phyloP scores from a whole-genome alignment of 1,284 basidiomycete genomes.

The Sporisorium scitamineum region DNA sequence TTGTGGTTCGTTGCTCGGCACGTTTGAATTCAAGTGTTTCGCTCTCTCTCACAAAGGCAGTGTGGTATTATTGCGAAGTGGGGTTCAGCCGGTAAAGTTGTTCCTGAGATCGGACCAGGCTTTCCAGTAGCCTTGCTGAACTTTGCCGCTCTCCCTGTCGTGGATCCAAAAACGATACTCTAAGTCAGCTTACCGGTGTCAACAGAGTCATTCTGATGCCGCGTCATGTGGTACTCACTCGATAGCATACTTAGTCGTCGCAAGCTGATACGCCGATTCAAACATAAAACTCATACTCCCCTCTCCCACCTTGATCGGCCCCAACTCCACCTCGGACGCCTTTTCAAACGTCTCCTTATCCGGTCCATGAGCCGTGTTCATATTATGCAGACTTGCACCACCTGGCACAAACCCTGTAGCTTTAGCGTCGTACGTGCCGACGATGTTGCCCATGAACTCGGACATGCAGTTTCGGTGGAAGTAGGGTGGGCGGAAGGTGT shows the following conservation, averaged over 20 bases:
- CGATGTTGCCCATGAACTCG: slow-evolving; percentile 55
- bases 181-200: background rate
- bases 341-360: slow-evolving; percentile 54
- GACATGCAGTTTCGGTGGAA: slow-evolving; percentile 54
- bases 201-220: too few species aligned
- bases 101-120: slow-evolving; percentile 40
- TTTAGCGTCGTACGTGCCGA: slow-evolving; percentile 55
- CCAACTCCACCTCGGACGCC: slow-evolving; percentile 38
- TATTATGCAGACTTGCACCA: slow-evolving; percentile 61
- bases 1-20: background rate
- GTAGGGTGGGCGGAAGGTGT: slow-evolving; percentile 52
- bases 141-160: slow-evolving; percentile 50
- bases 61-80: background rate
- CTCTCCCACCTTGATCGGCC: slow-evolving; percentile 50
- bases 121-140: slow-evolving; percentile 59
- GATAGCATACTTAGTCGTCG: slow-evolving; percentile 59
- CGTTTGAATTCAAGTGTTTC: background rate
- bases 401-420: slow-evolving; percentile 46
- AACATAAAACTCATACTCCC: slow-evolving; percentile 64
- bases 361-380: slow-evolving; percentile 62
- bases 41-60: background rate
- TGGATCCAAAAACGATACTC: background rate
- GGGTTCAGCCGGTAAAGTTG: slow-evolving; percentile 15
- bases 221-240: slow-evolving; percentile 7
- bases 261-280: slow-evolving; percentile 59